Base-by-base conservation (phyloP, 192 early-diverging fungal species). In the Mortierella alpina region DNA sequence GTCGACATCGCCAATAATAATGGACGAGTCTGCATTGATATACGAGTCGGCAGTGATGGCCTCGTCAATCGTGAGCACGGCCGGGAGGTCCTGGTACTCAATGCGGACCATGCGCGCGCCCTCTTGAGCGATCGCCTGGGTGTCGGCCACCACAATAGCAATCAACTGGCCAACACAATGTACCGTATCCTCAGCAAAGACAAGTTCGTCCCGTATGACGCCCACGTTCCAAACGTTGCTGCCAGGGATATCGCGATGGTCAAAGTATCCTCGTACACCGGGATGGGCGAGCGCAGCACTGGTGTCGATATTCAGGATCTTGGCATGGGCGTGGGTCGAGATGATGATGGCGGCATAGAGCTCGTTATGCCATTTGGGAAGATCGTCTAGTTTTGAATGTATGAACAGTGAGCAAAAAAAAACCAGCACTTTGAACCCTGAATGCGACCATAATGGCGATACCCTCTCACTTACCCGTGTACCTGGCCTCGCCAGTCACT, bases 401-500 rank as follows among this genome's bases (percentile, higher is more conserved):
- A 31, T 31, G 3, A 31, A 31, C 31, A 31, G 3, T 31, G 31
- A 31, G 31, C 31, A 31, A 31, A 31, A 31, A 31, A 2, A 31
- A 31, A 1, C n/a, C n/a, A n/a, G n/a, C 31, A 31, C 31, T 31
- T 31, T 31, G 31, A 31, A 2, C 31, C 31, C 31, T 31, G 31
- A 1, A 31, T 31, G 1, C 31, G 31, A 31, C 31, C 31, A 31
- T 31, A 31, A 31, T 31, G 31, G 31, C 1, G 31, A 3, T 3
- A 31, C 31, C 31, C 31, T 3, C 31, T 31, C 31, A 31, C 31
- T 31, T 31, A 31, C 31, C 94, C 4, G 91, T 71, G 73, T 95
- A 96, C 40, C 88, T 73, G 12, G 95, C 95, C 73, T 94, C 93
- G 42, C 95, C 94, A 18, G 94, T 96, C 20, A 88, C 88, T 66